Evolutionary conservation across 352 stramenopile genomes (phyloP).

Genomic region (Phytophthora cryptogea): DNA sequence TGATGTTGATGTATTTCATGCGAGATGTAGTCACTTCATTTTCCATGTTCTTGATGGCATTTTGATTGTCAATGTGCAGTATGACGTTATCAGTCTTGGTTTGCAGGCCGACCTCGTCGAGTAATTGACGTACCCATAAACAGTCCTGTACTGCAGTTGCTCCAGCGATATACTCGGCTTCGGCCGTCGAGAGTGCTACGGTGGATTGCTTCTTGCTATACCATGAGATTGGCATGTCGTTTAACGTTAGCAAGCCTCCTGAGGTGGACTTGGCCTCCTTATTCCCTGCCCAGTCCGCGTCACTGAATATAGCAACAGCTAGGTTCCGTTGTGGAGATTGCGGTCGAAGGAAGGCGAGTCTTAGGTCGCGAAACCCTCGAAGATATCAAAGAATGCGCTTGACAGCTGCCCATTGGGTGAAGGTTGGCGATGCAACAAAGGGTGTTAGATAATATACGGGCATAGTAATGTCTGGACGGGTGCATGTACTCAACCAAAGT

Average conservation of each 20-base stretch:
- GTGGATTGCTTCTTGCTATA: slow-evolving; percentile 20
- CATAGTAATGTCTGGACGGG: slow-evolving; percentile 5
- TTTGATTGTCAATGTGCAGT: slow-evolving; percentile 16
- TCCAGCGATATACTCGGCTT: slow-evolving; percentile 13
- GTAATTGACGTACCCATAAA: slow-evolving; percentile 10
- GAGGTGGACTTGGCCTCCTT: slow-evolving; percentile 20
- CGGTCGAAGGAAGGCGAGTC: not conserved
- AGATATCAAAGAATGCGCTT: slow-evolving; percentile 6
- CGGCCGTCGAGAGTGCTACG: slow-evolving; percentile 1
- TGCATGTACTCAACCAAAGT: not conserved
- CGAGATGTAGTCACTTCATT: slow-evolving; percentile 3
- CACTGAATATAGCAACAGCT: slow-evolving; percentile 3
- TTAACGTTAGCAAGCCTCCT: slow-evolving; percentile 4
- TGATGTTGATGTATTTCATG: slow-evolving; percentile 25
- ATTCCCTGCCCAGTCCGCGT: slow-evolving; percentile 12
- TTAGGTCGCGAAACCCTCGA: not conserved
- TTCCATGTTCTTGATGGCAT: slow-evolving; percentile 15
- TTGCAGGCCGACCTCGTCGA: slow-evolving; percentile 1
- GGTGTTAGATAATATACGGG: slow-evolving; percentile 5
- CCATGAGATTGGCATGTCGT: slow-evolving; percentile 12
- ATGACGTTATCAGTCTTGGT: not conserved
- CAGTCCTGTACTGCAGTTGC: slow-evolving; percentile 8
- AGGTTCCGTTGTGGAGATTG: not conserved
- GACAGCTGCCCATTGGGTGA: not conserved
- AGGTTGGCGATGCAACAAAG: not conserved